Evolutionary conservation across 768 basidiomycete genomes (phyloP).

Genomic region (Boletales sp.): DNA sequence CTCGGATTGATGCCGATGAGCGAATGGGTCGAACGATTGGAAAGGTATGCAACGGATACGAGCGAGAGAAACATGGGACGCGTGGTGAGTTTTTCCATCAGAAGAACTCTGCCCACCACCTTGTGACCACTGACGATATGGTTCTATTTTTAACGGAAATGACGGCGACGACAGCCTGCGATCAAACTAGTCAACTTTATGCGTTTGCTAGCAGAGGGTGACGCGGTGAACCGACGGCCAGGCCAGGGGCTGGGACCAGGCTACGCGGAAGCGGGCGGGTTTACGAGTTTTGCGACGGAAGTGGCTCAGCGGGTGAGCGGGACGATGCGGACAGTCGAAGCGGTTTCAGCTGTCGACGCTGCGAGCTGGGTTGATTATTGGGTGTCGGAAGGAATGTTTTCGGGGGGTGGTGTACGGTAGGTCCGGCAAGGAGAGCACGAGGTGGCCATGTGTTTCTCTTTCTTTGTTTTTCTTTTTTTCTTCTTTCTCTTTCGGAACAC

Average conservation of each 20-base stretch:
- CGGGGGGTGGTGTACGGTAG: not conserved
- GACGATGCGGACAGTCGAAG: constrained; percentile 29
- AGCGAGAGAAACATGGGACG: constrained; percentile 24
- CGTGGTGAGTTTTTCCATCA: constrained; percentile 26
- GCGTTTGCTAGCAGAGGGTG: constrained; percentile 15
- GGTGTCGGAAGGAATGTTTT: constrained; percentile 25
- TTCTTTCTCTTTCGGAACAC: too few relatives aligned
- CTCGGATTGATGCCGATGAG: constrained; percentile 30
- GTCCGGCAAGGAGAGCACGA: not conserved
- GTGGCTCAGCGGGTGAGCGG: constrained; percentile 30
- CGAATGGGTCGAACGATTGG: constrained; percentile 25
- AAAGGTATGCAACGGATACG: constrained; percentile 6
- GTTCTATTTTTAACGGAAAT: not conserved
- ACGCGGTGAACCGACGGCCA: constrained; percentile 7
- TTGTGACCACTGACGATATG: constrained; percentile 23
- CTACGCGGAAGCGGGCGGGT: constrained; percentile 3
- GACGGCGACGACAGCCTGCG: constrained; percentile 27
- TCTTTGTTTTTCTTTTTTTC: too few relatives aligned
- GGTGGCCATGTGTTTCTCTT: not conserved
- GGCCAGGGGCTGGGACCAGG: not conserved
- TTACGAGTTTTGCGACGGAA: constrained; percentile 21
- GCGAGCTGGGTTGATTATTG: constrained; percentile 38
- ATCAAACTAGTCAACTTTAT: constrained; percentile 32
- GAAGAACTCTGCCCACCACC: constrained; percentile 31
- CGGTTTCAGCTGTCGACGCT: constrained; percentile 18